A percentile compares a stretch with the other conserved stretches of the same genome.
phyloP scores from a whole-genome alignment of 2,329 filamentous ascomycete species.

The Fusarium guadeloupense region DNA sequence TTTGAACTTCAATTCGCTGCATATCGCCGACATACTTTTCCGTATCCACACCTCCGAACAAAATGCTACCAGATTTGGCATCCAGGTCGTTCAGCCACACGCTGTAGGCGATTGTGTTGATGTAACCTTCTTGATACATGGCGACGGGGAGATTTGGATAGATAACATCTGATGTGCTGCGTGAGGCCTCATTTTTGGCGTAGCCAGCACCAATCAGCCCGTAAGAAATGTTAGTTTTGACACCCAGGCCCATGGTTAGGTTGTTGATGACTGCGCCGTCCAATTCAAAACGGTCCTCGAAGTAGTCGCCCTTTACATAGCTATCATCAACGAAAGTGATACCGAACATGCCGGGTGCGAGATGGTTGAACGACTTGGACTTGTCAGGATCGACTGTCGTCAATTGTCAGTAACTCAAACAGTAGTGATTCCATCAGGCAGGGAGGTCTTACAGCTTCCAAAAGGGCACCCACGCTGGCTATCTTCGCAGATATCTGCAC shows the following conservation, averaged over 20 bases:
- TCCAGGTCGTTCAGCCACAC: slow-evolving; percentile 71
- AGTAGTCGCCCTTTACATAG: slow-evolving; percentile 66
- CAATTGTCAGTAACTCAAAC: slow-evolving; percentile 33
- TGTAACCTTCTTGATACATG: slow-evolving; percentile 69
- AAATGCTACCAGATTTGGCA: slow-evolving; percentile 72
- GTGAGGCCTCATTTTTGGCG: slow-evolving; percentile 60
- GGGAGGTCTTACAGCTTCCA: slow-evolving; percentile 57
- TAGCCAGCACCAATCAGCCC: slow-evolving; percentile 71
- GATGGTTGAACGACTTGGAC: slow-evolving; percentile 58
- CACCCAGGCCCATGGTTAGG: slow-evolving; percentile 67
- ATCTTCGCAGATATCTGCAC: slow-evolving; percentile 52
- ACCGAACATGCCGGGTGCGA: slow-evolving; percentile 57
- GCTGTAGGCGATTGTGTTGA: slow-evolving; percentile 75
- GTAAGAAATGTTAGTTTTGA: slow-evolving; percentile 62
- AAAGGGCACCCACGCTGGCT: slow-evolving; percentile 49
- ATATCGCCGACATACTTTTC: slow-evolving; percentile 75
- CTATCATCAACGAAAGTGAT: slow-evolving; percentile 72
- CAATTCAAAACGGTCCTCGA: slow-evolving; percentile 65
- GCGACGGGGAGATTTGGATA: slow-evolving; percentile 71
- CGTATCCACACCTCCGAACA: slow-evolving; percentile 85
- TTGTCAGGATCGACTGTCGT: slow-evolving; percentile 54
- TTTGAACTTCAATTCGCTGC: slow-evolving; percentile 65
- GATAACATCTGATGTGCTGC: slow-evolving; percentile 41
- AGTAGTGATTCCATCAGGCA: not conserved
- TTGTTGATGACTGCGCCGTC: slow-evolving; percentile 61